These are phyloP conservation scores for Chrysosporium queenslandicum DNA, from an alignment of 2,329 filamentous ascomycete genomes.

Conservation along the genomic window DNA sequence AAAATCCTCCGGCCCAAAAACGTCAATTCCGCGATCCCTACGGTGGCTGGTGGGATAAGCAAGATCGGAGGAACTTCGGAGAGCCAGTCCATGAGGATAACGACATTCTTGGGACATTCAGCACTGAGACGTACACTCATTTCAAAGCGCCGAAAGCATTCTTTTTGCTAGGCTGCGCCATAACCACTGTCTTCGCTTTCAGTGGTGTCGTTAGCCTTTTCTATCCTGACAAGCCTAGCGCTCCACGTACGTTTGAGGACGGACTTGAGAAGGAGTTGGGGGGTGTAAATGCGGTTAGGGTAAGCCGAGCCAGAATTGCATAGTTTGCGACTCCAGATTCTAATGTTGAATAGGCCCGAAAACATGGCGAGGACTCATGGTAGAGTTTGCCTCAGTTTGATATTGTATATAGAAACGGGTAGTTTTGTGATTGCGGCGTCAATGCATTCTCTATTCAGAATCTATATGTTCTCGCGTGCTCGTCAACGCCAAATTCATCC, in stretches of 20 bases:
- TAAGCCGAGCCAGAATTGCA: conserved; percentile 37
- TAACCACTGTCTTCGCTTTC: conserved; percentile 53
- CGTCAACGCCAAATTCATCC: too few relatives aligned
- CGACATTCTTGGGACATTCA: conserved; percentile 83
- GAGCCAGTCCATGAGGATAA: conserved; percentile 96
- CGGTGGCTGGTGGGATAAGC: conserved; percentile 92
- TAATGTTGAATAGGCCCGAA: conserved; percentile 28
- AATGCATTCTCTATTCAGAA: not conserved
- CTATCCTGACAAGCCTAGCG: conserved; percentile 63
- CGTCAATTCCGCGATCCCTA: conserved; percentile 88
- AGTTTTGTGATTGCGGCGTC: conserved; percentile 4
- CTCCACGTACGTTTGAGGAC: conserved; percentile 56
- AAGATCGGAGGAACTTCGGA: conserved; percentile 93
- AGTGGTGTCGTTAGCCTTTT: conserved; percentile 56
- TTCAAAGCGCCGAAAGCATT: conserved; percentile 60
- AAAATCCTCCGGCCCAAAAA: conserved; percentile 55
- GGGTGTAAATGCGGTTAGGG: conserved; percentile 55
- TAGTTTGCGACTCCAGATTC: not conserved
- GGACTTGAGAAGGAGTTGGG: conserved; percentile 67
- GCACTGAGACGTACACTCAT: conserved; percentile 81
- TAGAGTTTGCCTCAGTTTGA: not conserved
- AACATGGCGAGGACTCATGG: conserved; percentile 24
- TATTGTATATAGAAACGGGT: conserved; percentile 11
- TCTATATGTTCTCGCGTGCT: too few relatives aligned
- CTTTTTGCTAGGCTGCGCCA: conserved; percentile 58